A percentile compares a stretch with the other conserved stretches of the same genome.
These are phyloP conservation scores for Knufia fluminis DNA, from an alignment of 2,329 filamentous ascomycete species.

Conservation along the genomic window DNA sequence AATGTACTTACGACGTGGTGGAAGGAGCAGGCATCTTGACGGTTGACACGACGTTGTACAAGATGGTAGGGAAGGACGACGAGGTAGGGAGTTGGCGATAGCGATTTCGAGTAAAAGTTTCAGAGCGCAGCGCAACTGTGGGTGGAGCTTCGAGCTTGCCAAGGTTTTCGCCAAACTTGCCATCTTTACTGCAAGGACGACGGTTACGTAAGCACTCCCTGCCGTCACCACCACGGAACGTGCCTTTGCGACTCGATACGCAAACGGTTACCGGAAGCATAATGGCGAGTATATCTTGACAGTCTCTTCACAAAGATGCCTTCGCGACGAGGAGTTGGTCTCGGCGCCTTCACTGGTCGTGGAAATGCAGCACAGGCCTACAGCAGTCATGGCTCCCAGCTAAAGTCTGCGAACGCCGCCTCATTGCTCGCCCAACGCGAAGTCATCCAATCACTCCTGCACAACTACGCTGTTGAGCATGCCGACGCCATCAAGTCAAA, in stretches of 20 bases:
- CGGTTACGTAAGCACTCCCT: neutral
- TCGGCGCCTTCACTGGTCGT: slow-evolving; percentile 80
- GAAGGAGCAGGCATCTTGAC: slow-evolving; percentile 43
- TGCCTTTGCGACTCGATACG: too few species aligned
- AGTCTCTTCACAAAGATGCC: slow-evolving; percentile 31
- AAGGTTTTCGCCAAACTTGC: neutral
- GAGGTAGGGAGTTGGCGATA: slow-evolving; percentile 26
- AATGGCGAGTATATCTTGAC: too few species aligned
- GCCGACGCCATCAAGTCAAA: slow-evolving; percentile 93
- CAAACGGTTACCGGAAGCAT: too few species aligned
- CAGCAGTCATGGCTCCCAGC: slow-evolving; percentile 74
- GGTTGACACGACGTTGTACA: slow-evolving; percentile 24
- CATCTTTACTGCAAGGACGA: neutral
- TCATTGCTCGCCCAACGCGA: slow-evolving; percentile 88
- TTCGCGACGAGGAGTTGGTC: slow-evolving; percentile 60
- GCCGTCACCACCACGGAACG: too few species aligned
- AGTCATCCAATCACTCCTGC: slow-evolving; percentile 89
- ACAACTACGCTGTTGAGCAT: slow-evolving; percentile 92
- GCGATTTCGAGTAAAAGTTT: slow-evolving; percentile 8
- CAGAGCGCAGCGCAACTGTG: slow-evolving; percentile 10
- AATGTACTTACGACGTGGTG: slow-evolving; percentile 52
- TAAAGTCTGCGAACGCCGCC: slow-evolving; percentile 74
- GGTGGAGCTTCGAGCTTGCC: neutral
- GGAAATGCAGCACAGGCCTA: slow-evolving; percentile 81
- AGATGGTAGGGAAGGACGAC: slow-evolving; percentile 30